Evolutionary conservation across 352 stramenopile genomes (phyloP).

Genomic region (Phytophthora pluvialis): DNA sequence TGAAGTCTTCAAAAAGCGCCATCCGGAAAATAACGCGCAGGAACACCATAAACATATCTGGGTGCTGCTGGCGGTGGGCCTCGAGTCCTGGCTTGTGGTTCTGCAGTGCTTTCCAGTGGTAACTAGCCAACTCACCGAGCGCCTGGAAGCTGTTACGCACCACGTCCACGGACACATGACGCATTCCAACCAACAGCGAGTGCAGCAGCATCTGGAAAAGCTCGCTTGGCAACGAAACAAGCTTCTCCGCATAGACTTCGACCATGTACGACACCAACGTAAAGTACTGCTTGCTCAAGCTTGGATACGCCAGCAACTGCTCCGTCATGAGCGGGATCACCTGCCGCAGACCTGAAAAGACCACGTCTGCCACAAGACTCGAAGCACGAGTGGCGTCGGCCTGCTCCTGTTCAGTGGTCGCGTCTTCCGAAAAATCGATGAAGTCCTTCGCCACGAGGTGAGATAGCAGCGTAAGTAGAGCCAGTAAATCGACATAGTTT

Average conservation of each 20-base stretch:
- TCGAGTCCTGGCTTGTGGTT: constrained; percentile 54
- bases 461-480: constrained; percentile 80
- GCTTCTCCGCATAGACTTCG: constrained; percentile 86
- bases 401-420: constrained; percentile 63
- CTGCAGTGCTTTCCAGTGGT: constrained; percentile 69
- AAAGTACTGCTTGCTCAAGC: constrained; percentile 90
- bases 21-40: constrained; percentile 82
- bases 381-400: constrained; percentile 63
- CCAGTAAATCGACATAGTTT: constrained; percentile 73
- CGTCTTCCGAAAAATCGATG: constrained; percentile 84
- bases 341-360: constrained; percentile 87
- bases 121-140: constrained; percentile 74
- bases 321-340: constrained; percentile 93
- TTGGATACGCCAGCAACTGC: constrained; percentile 84
- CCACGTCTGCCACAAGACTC: constrained; percentile 83
- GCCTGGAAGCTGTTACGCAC: constrained; percentile 86
- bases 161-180: constrained; percentile 77
- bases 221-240: constrained; percentile 57
- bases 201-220: constrained; percentile 82
- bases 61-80: constrained; percentile 51
- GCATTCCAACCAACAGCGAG: constrained; percentile 78
- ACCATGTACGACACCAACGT: constrained; percentile 89
- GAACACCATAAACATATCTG: constrained; percentile 75
- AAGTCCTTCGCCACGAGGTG: constrained; percentile 86
- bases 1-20: constrained; percentile 83